These are phyloP conservation scores for Pilobolus umbonatus DNA, from an alignment of 192 early-diverging fungal species.

Conservation along the genomic window DNA sequence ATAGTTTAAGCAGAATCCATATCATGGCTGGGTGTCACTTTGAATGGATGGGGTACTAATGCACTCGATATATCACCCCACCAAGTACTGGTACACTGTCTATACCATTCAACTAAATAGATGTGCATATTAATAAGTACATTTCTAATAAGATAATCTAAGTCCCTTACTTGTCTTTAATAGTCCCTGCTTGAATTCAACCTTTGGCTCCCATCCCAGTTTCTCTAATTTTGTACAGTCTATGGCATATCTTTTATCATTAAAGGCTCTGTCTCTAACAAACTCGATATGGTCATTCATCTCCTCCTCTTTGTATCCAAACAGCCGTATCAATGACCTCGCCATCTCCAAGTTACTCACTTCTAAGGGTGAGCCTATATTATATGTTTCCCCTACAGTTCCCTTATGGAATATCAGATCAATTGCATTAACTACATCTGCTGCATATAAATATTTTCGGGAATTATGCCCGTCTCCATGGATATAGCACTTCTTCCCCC, in stretches of 20 bases:
- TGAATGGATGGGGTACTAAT: constrained; percentile 50
- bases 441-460: constrained; percentile 69
- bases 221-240: constrained; percentile 61
- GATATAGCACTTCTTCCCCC: constrained; percentile 54
- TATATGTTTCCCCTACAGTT: constrained; percentile 68
- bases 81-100: constrained; percentile 43
- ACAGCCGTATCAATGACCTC: constrained; percentile 46
- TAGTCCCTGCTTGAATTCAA: constrained; percentile 60
- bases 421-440: constrained; percentile 67
- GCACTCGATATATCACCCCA: constrained; percentile 59
- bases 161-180: constrained; percentile 55
- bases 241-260: constrained; percentile 73
- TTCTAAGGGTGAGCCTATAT: constrained; percentile 70
- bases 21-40: constrained; percentile 27
- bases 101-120: constrained; percentile 52
- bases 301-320: constrained; percentile 35
- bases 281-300: constrained; percentile 53
- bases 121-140: background rate
- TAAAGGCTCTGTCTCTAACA: constrained; percentile 73
- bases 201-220: constrained; percentile 64
- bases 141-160: background rate
- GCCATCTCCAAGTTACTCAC: constrained; percentile 66
- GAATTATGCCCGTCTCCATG: constrained; percentile 73
- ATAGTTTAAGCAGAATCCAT: too few relatives aligned
- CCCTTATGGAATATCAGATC: constrained; percentile 64